A percentile compares a stretch with the other conserved stretches of the same genome.
Conservation (phyloP, 805 yeast genomes). For the Candida berthetii region DNA sequence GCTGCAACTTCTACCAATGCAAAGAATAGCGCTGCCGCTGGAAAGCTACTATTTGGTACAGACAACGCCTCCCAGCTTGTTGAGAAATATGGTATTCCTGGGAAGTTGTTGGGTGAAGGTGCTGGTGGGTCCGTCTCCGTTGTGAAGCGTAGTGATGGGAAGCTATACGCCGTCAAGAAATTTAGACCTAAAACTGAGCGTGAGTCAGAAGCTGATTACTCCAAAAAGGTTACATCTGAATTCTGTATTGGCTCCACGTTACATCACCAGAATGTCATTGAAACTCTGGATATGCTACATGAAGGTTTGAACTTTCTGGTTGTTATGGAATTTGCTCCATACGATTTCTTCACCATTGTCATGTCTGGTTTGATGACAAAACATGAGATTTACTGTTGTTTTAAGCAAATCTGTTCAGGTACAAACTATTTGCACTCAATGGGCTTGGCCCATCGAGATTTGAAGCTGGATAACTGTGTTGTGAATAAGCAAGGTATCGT, state of each 20-base stretch:
- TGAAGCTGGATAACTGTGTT: slow-evolving; percentile 91
- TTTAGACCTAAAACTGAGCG: slow-evolving; percentile 60
- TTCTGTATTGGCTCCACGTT: slow-evolving; percentile 75
- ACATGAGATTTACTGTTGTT: slow-evolving; percentile 72
- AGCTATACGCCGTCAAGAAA: slow-evolving; percentile 80
- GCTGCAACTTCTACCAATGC: too few relatives aligned
- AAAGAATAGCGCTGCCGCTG: slow-evolving; percentile 1
- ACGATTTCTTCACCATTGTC: slow-evolving; percentile 87
- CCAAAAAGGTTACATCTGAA: slow-evolving; percentile 75
- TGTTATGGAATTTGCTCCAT: slow-evolving; percentile 91
- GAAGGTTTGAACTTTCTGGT: slow-evolving; percentile 61
- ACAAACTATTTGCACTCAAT: slow-evolving; percentile 67
- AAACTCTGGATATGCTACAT: slow-evolving; percentile 72
- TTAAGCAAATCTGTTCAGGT: slow-evolving; percentile 74
- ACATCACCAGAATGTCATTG: slow-evolving; percentile 74
- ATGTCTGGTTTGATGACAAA: slow-evolving; percentile 79
- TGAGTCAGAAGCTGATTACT: slow-evolving; percentile 65
- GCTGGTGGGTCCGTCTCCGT: slow-evolving; percentile 93
- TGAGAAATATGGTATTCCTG: slow-evolving; percentile 69
- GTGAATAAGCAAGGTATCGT: slow-evolving; percentile 68
- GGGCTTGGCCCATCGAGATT: slow-evolving; percentile 91
- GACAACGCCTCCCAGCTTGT: slow-evolving; percentile 34
- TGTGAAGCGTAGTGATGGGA: slow-evolving; percentile 55
- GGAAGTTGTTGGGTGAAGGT: slow-evolving; percentile 79
- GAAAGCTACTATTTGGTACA: slow-evolving; percentile 30